Evolutionary conservation across 2,329 filamentous ascomycete species (phyloP).

Genomic region (Davidsoniella australis): DNA sequence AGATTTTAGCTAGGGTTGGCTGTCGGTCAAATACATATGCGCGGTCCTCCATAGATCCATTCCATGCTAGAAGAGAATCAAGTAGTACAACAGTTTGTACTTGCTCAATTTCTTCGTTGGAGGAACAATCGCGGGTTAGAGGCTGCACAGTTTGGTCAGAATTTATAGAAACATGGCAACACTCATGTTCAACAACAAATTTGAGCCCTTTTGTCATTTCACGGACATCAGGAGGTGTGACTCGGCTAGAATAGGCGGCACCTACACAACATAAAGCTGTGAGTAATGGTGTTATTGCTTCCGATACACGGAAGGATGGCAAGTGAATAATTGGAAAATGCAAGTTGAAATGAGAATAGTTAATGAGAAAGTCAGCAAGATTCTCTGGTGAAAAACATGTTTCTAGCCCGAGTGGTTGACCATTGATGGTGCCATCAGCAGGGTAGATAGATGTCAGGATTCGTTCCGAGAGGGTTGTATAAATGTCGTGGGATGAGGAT

Average conservation of each 20-base stretch:
- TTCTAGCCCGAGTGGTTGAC: slow-evolving; percentile 35
- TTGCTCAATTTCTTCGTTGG: slow-evolving; percentile 39
- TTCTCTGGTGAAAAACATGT: slow-evolving; percentile 50
- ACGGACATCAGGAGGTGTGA: slow-evolving; percentile 43
- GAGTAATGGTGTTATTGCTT: slow-evolving; percentile 49
- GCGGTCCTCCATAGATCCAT: slow-evolving; percentile 49
- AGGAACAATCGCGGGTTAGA: slow-evolving; percentile 17
- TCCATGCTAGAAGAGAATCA: background rate
- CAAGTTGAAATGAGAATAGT: slow-evolving; percentile 55
- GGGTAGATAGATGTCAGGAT: slow-evolving; percentile 36
- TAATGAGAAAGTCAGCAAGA: slow-evolving; percentile 52
- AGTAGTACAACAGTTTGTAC: slow-evolving; percentile 27
- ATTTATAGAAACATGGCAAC: slow-evolving; percentile 27
- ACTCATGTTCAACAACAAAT: slow-evolving; percentile 38
- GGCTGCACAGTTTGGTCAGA: slow-evolving; percentile 11
- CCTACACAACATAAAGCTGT: slow-evolving; percentile 57
- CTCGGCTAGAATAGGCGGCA: slow-evolving; percentile 53
- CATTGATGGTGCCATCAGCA: slow-evolving; percentile 36
- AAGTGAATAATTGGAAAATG: slow-evolving; percentile 60
- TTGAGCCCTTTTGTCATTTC: slow-evolving; percentile 50
- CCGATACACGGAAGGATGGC: slow-evolving; percentile 50
- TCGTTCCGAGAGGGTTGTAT: slow-evolving; percentile 30
- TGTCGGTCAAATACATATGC: slow-evolving; percentile 32
- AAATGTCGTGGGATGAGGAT: no score
- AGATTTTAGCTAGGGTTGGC: background rate